Evolutionary conservation across 192 early-diverging fungal genomes (phyloP), one percentile per base, ranked within the genome.

Genomic region (Thamnidium elegans): DNA sequence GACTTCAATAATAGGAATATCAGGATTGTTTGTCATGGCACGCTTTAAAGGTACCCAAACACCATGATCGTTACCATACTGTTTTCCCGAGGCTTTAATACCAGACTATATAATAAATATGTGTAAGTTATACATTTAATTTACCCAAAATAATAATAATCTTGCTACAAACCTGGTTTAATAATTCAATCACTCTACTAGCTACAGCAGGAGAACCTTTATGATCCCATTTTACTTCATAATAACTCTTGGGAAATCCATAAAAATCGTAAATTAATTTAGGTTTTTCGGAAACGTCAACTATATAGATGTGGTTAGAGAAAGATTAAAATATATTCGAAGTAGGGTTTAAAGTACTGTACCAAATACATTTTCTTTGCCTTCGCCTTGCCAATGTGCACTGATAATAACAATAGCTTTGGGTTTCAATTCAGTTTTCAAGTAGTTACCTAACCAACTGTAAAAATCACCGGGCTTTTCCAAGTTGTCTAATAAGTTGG

Each of bases 31-130:
- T 46, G 80, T 68, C 10, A 87, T 75, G n/a, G 86, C 86, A 15
- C 84, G 73, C 42, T 88, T 81, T 23, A 88, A 60, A 4, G 84
- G 86, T 0, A 88, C 84, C 88, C 88, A 90, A 2, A 82, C 81
- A 20, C 88, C 88, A 56, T 90, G 88, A 52, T 90, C 88, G 20
- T 85, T 75, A 3, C 88, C 88, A 13, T 86, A 77, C 32, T 82
- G 74, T 3, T 79, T 74, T 7, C 62, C 53, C 4, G 76, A 69
- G 15, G 81, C 80, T 0, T 74, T 34, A 13, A 87, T 77, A 4
- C 66, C 68, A 5, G 76, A 58, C 81, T 83, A 46, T 14, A 48
- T 13, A 48, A 48, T 17, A 48, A 5, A 7, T 7, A 15, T 48
- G 15, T 17, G 44, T 19, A 17, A 14, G 8, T 17, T 13, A 17